A percentile compares a stretch with the other conserved stretches of the same genome.
Evolutionary conservation across 208 protist genomes (phyloP).

Genomic region (Kentomonas sorsogonicus): DNA sequence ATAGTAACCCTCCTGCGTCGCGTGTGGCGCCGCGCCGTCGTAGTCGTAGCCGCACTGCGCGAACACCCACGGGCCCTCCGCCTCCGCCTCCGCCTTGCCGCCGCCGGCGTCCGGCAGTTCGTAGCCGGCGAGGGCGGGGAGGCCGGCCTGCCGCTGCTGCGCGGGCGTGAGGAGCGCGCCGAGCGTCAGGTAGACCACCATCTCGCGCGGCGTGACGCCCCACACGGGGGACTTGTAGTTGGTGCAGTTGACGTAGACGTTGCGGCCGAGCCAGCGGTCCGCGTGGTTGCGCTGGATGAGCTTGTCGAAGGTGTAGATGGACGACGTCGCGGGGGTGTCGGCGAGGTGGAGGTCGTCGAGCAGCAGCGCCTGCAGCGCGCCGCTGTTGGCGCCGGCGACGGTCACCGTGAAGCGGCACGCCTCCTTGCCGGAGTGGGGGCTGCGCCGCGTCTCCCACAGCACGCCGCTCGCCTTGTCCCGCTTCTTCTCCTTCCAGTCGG

Average conservation of each 20-base stretch:
- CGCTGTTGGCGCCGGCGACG: neutral
- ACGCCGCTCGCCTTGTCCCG: neutral
- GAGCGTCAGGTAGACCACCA: neutral
- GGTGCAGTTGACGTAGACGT: too few relatives aligned
- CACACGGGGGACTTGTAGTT: too few relatives aligned
- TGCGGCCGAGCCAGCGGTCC: neutral
- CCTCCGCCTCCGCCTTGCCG: neutral
- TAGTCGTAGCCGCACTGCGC: constrained; percentile 2
- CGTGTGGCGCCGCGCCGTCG: neutral
- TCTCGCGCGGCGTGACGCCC: too few relatives aligned
- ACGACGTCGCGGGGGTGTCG: neutral
- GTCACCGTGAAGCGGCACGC: neutral
- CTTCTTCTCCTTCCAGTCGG: constrained; percentile 2
- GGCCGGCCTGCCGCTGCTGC: neutral
- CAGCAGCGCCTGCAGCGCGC: constrained; percentile 3
- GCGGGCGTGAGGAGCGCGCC: neutral
- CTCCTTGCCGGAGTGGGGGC: neutral
- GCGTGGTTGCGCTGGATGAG: neutral
- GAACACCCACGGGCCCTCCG: neutral
- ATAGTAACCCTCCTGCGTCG: neutral
- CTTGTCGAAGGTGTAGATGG: constrained; percentile 1
- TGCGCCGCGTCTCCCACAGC: neutral
- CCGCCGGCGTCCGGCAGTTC: neutral
- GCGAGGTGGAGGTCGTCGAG: neutral
- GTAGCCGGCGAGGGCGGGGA: too few relatives aligned